A percentile compares a stretch with the other conserved stretches of the same genome.
These are phyloP conservation scores for Boletus barrowsii DNA, from an alignment of 768 basidiomycete genomes.

Conservation along the genomic window DNA sequence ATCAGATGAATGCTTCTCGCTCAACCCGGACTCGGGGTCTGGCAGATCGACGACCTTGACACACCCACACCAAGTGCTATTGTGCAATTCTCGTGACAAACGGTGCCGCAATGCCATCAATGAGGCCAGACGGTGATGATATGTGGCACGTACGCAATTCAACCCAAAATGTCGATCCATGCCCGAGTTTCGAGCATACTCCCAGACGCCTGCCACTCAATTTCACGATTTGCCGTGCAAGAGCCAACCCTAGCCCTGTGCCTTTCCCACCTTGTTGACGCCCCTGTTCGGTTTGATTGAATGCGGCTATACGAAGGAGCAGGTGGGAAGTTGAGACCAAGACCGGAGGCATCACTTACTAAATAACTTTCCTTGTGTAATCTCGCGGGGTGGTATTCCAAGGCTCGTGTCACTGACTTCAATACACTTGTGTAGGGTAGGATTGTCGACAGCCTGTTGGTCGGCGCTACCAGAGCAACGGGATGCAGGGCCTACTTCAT, in stretches of 20 bases:
- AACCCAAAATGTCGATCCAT: slow-evolving; percentile 89
- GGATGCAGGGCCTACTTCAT: slow-evolving; percentile 29
- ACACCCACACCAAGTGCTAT: slow-evolving; percentile 70
- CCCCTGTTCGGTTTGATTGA: slow-evolving; percentile 77
- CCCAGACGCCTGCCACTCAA: slow-evolving; percentile 71
- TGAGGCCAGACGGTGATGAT: slow-evolving; percentile 15
- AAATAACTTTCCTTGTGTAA: slow-evolving; percentile 68
- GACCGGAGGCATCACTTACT: slow-evolving; percentile 42
- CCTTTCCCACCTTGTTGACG: slow-evolving; percentile 71
- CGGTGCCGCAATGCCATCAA: slow-evolving; percentile 5
- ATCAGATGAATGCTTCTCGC: slow-evolving; percentile 19
- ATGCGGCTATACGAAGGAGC: slow-evolving; percentile 46
- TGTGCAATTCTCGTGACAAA: background rate
- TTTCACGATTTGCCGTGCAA: slow-evolving; percentile 78
- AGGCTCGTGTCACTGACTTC: slow-evolving; percentile 78
- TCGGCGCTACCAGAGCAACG: background rate
- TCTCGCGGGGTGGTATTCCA: slow-evolving; percentile 62
- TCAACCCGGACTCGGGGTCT: slow-evolving; percentile 22
- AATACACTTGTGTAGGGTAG: slow-evolving; percentile 42
- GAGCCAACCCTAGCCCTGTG: slow-evolving; percentile 71
- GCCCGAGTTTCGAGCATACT: slow-evolving; percentile 57
- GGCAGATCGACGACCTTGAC: slow-evolving; percentile 40
- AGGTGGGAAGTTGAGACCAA: slow-evolving; percentile 7
- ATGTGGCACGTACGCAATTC: slow-evolving; percentile 51
- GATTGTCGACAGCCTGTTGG: background rate